A percentile compares a stretch with the other conserved stretches of the same genome.
phyloP scores from a whole-genome alignment of 441 rosid species.

The Aleurites moluccanus region DNA sequence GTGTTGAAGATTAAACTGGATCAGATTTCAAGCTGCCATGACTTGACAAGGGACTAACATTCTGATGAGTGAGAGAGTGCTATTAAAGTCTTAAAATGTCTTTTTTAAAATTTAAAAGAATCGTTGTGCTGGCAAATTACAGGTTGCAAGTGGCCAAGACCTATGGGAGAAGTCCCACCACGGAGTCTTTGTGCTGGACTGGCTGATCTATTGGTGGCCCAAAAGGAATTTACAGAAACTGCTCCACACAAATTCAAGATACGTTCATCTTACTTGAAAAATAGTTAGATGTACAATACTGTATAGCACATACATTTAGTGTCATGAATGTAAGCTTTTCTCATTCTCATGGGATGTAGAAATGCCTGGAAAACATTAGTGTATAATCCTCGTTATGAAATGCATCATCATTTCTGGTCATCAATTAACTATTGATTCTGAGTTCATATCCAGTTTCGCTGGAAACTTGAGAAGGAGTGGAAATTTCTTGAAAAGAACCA shows the following conservation, averaged over 20 bases:
- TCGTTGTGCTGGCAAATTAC: constrained; percentile 16
- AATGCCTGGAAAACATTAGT: background rate
- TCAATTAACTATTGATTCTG: background rate
- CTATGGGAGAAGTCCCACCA: constrained; percentile 15
- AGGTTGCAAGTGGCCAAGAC: constrained; percentile 24
- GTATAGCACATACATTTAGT: constrained; percentile 17
- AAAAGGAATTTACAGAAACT: constrained; percentile 3
- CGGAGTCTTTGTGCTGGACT: constrained; percentile 10
- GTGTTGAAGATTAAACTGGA: background rate
- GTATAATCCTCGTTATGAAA: background rate
- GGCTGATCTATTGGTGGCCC: constrained; percentile 10
- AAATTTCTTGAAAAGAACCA: too few relatives aligned
- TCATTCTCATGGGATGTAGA: constrained; percentile 9
- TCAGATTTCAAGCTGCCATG: background rate
- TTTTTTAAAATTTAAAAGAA: background rate
- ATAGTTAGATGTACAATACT: constrained; percentile 20
- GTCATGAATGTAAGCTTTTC: constrained; percentile 10
- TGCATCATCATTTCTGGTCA: constrained; percentile 7
- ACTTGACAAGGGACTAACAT: background rate
- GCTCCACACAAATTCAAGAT: background rate
- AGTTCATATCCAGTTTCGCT: background rate
- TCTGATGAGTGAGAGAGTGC: background rate
- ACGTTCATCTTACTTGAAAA: constrained; percentile 9
- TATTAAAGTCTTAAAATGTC: background rate
- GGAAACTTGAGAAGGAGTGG: too few relatives aligned